Base-by-base conservation (phyloP, 108 stramenopile genomes). In the Conticribra guillardii region DNA sequence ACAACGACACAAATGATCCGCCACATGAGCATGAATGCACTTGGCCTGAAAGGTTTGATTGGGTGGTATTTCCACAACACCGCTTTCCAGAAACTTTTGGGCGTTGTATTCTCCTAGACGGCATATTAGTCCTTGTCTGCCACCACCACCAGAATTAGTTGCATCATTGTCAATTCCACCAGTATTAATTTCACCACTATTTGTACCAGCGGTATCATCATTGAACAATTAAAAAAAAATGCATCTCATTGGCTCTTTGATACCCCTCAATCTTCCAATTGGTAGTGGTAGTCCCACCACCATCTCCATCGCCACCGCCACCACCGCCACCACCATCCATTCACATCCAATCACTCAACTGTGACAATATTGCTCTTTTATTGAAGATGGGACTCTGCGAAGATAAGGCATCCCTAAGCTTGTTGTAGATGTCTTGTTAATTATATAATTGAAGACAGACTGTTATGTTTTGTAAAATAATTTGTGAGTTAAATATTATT, bases 311-410 rank as follows among this genome's bases (percentile, higher is more conserved):
- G n/a, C n/a, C n/a, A n/a, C n/a, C n/a, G n/a, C n/a, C n/a, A 21
- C 30, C 31, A n/a, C 45, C 27, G n/a, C 17, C 44, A 52, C 49
- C 30, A 0, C 0, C 22, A 23, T 60, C 68, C 19, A 32, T 60
- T 41, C 60, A 60, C 31, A 75, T 7, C 72, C 72, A 69, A 54
- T 75, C 74, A 31, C 49, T 75, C 67, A 75, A 61, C 60, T 69
- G n/a, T n/a, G n/a, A n/a, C n/a, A n/a, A n/a, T n/a, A n/a, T n/a
- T n/a, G n/a, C n/a, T n/a, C n/a, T n/a, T n/a, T n/a, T n/a, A n/a
- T n/a, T n/a, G n/a, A n/a, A n/a, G n/a, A n/a, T n/a, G n/a, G n/a
- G n/a, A n/a, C n/a, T n/a, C n/a, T n/a, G n/a, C n/a, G n/a, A n/a
- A n/a, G n/a, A n/a, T n/a, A n/a, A n/a, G n/a, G n/a, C n/a, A n/a